Evolutionary conservation across 2,329 filamentous ascomycete species (phyloP).

Genomic region (Emericellopsis atlantica): DNA sequence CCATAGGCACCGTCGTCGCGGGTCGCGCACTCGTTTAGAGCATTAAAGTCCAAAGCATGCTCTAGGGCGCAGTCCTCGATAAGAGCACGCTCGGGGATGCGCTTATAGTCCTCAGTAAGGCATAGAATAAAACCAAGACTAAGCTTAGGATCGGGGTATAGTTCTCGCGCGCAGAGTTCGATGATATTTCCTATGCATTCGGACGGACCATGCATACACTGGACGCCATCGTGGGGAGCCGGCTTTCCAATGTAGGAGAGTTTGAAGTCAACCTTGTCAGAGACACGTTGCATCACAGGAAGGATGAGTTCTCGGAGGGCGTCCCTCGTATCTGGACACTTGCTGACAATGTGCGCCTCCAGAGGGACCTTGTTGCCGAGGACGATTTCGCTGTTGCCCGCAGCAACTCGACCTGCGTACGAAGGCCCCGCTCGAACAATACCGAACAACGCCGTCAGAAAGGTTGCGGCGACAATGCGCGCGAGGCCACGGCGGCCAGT

Average conservation of each 20-base stretch:
- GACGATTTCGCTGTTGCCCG: neutral
- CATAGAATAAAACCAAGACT: conserved; percentile 92
- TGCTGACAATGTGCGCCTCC: conserved; percentile 93
- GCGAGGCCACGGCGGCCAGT: conserved; percentile 6
- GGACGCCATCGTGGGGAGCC: conserved; percentile 68
- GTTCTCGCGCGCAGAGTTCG: conserved; percentile 74
- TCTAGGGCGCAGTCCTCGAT: conserved; percentile 83
- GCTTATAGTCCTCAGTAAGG: conserved; percentile 58
- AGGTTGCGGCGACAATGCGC: conserved; percentile 10
- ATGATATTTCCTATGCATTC: conserved; percentile 93
- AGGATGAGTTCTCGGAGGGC: conserved; percentile 73
- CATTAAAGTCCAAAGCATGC: conserved; percentile 73
- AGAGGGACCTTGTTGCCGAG: conserved; percentile 48
- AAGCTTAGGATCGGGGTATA: conserved; percentile 76
- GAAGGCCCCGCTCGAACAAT: neutral
- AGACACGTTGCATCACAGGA: conserved; percentile 72
- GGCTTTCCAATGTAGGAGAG: conserved; percentile 82
- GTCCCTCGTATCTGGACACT: conserved; percentile 84
- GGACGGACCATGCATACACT: conserved; percentile 76
- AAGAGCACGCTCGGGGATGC: conserved; percentile 68
- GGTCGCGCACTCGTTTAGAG: conserved; percentile 71
- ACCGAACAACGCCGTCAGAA: conserved; percentile 8
- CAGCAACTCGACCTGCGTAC: neutral
- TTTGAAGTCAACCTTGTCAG: conserved; percentile 79
- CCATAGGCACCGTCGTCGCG: conserved; percentile 62